phyloP scores from a whole-genome alignment of 805 yeast species.

The Lipomyces kockii region DNA sequence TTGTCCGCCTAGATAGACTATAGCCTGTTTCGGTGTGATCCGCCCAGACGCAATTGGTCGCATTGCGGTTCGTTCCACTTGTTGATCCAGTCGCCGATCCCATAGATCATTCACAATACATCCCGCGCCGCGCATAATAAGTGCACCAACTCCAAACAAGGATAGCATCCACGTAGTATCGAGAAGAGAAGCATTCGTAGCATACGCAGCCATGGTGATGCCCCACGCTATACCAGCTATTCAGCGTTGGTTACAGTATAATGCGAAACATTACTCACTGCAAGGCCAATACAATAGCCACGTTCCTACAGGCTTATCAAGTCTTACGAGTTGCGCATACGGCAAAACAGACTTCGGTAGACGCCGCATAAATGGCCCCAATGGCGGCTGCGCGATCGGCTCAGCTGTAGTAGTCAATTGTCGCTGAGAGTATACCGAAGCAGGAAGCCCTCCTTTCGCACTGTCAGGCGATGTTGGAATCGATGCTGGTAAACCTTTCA shows the following conservation, averaged over 20 bases:
- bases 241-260: background rate
- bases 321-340: conserved; percentile 86
- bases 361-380: conserved; percentile 56
- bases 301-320: conserved; percentile 97
- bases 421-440: background rate
- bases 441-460: background rate
- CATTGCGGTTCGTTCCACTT: conserved; percentile 85
- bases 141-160: conserved; percentile 80
- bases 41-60: conserved; percentile 93
- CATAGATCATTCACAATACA: conserved; percentile 91
- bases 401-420: background rate
- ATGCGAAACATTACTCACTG: conserved; percentile 37
- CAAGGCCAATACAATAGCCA: conserved; percentile 82
- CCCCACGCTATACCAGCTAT: conserved; percentile 67
- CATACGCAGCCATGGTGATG: conserved; percentile 82
- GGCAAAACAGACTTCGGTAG: conserved; percentile 82
- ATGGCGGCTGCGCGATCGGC: conserved; percentile 4
- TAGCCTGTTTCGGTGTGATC: conserved; percentile 72
- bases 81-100: conserved; percentile 79
- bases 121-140: conserved; percentile 97
- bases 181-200: conserved; percentile 65
- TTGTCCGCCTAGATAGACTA: conserved; percentile 72
- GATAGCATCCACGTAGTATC: conserved; percentile 65
- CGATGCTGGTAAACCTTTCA: background rate
- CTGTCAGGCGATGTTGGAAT: background rate